A percentile compares a stretch with the other conserved stretches of the same genome.
Evolutionary conservation across 352 stramenopile genomes (phyloP).

Genomic region (Pythium chondricola): DNA sequence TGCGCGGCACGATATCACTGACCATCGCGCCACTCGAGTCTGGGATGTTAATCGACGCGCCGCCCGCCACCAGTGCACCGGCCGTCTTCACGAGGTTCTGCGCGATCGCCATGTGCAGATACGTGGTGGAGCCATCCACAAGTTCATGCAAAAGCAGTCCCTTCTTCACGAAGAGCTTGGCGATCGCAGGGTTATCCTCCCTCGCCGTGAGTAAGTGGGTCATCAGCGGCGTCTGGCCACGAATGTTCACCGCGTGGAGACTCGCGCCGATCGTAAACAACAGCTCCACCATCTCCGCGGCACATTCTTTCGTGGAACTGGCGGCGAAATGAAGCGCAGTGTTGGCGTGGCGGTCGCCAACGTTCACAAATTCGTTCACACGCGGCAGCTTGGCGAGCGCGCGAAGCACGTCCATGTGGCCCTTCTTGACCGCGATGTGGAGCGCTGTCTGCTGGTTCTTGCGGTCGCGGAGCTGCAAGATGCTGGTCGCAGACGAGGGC

Average conservation of each 20-base stretch:
- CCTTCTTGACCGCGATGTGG: conserved; percentile 80
- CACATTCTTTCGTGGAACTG: conserved; percentile 46
- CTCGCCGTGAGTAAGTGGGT: conserved; percentile 80
- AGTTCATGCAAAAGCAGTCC: conserved; percentile 52
- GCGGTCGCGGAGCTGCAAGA: conserved; percentile 67
- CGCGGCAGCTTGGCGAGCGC: conserved; percentile 75
- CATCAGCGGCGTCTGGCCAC: conserved; percentile 74
- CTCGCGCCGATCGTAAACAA: conserved; percentile 62
- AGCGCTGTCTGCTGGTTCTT: conserved; percentile 85
- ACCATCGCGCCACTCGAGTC: conserved; percentile 75
- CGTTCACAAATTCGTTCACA: conserved; percentile 64
- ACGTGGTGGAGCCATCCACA: conserved; percentile 65
- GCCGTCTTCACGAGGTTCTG: conserved; percentile 60
- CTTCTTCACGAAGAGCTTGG: conserved; percentile 47
- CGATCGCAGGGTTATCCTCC: conserved; percentile 50
- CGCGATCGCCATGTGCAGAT: conserved; percentile 79
- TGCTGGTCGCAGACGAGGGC: conserved; percentile 39
- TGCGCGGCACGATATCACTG: conserved; percentile 69
- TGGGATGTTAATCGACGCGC: conserved; percentile 80
- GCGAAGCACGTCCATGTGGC: conserved; percentile 71
- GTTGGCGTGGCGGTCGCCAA: conserved; percentile 71
- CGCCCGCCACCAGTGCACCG: conserved; percentile 53
- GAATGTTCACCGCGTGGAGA: conserved; percentile 60
- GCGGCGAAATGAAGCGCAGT: conserved; percentile 80
- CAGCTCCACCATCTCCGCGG: conserved; percentile 60